A percentile compares a stretch with the other conserved stretches of the same genome.
Conservation (phyloP, 2,329 filamentous ascomycete genomes). For the Arthrobotrys iridis region DNA sequence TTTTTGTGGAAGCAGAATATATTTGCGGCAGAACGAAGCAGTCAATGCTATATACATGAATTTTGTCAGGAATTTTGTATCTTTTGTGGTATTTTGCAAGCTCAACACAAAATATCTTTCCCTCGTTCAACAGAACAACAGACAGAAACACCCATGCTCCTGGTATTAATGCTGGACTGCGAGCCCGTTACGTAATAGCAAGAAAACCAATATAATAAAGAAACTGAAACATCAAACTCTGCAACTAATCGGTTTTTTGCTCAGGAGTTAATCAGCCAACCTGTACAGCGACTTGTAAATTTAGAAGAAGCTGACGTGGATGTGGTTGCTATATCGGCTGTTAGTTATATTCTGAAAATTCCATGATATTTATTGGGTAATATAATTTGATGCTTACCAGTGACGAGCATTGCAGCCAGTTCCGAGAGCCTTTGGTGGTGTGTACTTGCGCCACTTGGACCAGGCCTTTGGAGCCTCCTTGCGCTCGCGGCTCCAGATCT, state of each 20-base stretch:
- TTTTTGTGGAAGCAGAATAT: neutral
- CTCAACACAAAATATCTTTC: constrained; percentile 3
- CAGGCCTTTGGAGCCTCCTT: constrained; percentile 62
- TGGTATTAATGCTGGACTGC: neutral
- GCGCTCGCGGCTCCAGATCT: constrained; percentile 63
- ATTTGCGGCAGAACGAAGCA: neutral
- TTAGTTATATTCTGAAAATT: neutral
- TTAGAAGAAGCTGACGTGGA: constrained; percentile 53
- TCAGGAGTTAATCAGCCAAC: neutral
- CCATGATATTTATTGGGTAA: neutral
- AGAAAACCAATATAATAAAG: neutral
- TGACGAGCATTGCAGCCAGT: constrained; percentile 63
- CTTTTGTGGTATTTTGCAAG: constrained; percentile 4
- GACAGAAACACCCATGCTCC: neutral
- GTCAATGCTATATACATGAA: constrained; percentile 1
- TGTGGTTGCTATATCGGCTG: constrained; percentile 40
- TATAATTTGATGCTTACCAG: constrained; percentile 59
- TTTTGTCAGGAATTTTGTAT: no score
- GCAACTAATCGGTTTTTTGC: neutral
- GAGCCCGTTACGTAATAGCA: neutral
- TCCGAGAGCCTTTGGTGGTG: constrained; percentile 61
- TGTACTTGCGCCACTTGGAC: constrained; percentile 61
- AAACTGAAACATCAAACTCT: neutral
- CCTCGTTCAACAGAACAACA: neutral
- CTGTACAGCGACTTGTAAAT: neutral